Evolutionary conservation across 192 early-diverging fungal species (phyloP).

Genomic region (Backusella circina): DNA sequence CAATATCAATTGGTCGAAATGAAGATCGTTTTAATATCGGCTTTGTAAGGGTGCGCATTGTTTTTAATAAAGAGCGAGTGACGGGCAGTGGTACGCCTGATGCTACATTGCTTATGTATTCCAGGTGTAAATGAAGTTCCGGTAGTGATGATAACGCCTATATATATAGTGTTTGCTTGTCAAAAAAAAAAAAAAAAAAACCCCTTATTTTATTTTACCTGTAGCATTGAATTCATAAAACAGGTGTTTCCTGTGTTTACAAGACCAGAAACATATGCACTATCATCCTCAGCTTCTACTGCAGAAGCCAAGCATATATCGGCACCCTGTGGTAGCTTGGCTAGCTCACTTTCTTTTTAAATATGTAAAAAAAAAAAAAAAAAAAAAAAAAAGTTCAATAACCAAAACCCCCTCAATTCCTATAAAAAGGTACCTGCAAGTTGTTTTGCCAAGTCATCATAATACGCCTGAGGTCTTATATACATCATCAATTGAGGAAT

Average conservation of each 20-base stretch:
- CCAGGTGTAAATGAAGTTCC: conserved; percentile 36
- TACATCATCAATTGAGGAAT: conserved; percentile 8
- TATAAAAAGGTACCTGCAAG: background rate
- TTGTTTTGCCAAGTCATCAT: background rate
- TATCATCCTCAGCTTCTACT: background rate
- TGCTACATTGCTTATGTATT: conserved; percentile 21
- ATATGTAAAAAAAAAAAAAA: background rate
- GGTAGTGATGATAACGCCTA: conserved; percentile 44
- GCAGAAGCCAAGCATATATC: conserved; percentile 3
- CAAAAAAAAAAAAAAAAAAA: conserved; percentile 1
- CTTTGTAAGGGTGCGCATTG: conserved; percentile 29
- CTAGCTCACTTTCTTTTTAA: conserved; percentile 4
- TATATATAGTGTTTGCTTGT: background rate
- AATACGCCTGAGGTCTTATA: conserved; percentile 7
- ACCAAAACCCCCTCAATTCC: background rate
- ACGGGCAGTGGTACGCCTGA: conserved; percentile 10
- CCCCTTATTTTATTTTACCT: conserved; percentile 48
- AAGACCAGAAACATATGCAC: conserved; percentile 58
- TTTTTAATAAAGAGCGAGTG: conserved; percentile 14
- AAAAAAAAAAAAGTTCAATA: background rate
- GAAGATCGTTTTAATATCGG: conserved; percentile 32
- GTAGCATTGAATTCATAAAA: conserved; percentile 89
- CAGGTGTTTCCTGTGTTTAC: conserved; percentile 92
- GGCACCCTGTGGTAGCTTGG: background rate
- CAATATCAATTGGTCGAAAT: conserved; percentile 61